Percentiles rank a stretch among this genome's conserved stretches.
These are phyloP conservation scores for Didymellaceae sp. DNA, from an alignment of 2,329 filamentous ascomycete species.

Conservation along the genomic window DNA sequence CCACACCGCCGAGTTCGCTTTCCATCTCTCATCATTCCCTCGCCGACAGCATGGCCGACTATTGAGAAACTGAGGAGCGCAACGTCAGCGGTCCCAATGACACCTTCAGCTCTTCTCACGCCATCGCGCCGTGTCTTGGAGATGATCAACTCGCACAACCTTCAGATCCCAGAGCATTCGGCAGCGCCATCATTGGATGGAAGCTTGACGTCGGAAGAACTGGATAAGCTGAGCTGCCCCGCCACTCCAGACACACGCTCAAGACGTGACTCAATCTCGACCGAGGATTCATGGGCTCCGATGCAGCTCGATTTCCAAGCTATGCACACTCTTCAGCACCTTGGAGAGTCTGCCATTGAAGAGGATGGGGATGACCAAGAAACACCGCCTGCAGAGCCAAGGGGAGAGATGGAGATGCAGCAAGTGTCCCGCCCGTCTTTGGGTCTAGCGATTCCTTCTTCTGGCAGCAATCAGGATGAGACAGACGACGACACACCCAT, in stretches of 20 bases:
- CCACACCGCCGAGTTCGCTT: conserved; percentile 56
- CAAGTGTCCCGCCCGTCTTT: conserved; percentile 62
- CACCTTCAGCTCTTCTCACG: conserved; percentile 64
- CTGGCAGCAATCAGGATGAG: conserved; percentile 38
- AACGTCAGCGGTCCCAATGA: conserved; percentile 61
- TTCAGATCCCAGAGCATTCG: conserved; percentile 74
- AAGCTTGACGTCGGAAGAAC: conserved; percentile 85
- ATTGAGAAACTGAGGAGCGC: conserved; percentile 60
- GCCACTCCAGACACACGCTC: conserved; percentile 71
- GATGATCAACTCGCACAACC: conserved; percentile 65
- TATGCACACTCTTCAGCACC: conserved; percentile 76
- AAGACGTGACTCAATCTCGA: conserved; percentile 53
- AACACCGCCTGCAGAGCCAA: conserved; percentile 50
- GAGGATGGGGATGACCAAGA: conserved; percentile 28
- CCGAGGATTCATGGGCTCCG: conserved; percentile 68
- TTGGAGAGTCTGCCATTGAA: conserved; percentile 55
- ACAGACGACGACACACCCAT: conserved; percentile 65
- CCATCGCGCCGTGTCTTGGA: conserved; percentile 78
- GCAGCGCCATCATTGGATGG: conserved; percentile 89
- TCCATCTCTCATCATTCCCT: conserved; percentile 66
- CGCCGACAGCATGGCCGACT: conserved; percentile 62
- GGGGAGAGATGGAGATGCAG: conserved; percentile 72
- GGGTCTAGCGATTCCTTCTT: conserved; percentile 35
- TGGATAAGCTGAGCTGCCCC: conserved; percentile 82
- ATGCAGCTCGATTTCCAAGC: conserved; percentile 76